phyloP scores from a whole-genome alignment of 164 flowering plant genomes.

The Piper longum region DNA sequence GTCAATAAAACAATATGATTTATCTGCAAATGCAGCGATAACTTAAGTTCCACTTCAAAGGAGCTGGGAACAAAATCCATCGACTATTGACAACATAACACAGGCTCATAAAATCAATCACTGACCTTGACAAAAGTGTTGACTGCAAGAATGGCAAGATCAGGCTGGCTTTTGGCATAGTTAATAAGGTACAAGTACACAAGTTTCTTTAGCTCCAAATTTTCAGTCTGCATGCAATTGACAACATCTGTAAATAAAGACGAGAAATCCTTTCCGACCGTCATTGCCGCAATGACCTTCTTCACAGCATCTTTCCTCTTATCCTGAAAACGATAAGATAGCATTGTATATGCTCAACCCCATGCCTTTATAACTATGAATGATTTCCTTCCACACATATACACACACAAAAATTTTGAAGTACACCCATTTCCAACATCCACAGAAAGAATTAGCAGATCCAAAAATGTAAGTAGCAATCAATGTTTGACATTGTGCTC shows the following conservation, averaged over 20 bases:
- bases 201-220: conserved; percentile 94
- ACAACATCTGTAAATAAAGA: conserved; percentile 95
- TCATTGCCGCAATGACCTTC: conserved; percentile 99
- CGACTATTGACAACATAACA: not conserved
- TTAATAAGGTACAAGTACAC: conserved; percentile 94
- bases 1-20: no score
- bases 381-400: no score
- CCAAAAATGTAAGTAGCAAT: no score
- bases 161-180: conserved; percentile 99
- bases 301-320: conserved; percentile 98
- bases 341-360: not conserved
- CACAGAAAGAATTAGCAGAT: no score
- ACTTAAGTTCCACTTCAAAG: no score
- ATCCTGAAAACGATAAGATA: conserved; percentile 33
- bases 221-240: conserved; percentile 99
- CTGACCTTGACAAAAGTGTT: conserved; percentile 96
- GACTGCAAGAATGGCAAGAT: conserved; percentile 95
- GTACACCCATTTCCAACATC: no score
- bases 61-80: not conserved
- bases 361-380: no score
- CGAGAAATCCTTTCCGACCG: conserved; percentile 98
- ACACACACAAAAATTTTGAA: no score
- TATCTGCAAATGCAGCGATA: no score
- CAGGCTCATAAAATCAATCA: not conserved
- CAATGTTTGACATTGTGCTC: no score